These are phyloP conservation scores for Paecilomyces fulvus DNA, from an alignment of 2,329 filamentous ascomycete genomes.

Conservation along the genomic window DNA sequence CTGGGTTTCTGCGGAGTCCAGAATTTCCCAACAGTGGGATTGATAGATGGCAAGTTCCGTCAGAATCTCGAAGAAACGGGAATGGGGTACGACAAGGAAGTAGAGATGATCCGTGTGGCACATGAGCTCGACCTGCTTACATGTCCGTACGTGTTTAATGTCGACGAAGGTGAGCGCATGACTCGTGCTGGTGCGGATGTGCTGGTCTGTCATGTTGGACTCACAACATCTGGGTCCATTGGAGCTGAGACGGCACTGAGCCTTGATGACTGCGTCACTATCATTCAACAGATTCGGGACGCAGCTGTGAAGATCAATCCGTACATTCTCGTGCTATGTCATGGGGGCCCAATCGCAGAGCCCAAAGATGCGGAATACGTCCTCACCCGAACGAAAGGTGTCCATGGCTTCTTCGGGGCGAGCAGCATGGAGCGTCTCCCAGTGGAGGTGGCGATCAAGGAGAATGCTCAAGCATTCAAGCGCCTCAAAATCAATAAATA, in stretches of 20 bases:
- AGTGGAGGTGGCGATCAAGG: conserved; percentile 57
- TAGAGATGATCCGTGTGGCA: conserved; percentile 57
- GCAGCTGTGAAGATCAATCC: conserved; percentile 47
- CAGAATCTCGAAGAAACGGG: conserved; percentile 62
- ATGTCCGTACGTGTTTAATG: conserved; percentile 61
- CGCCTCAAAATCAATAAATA: conserved; percentile 16
- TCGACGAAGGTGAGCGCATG: conserved; percentile 55
- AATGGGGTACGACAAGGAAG: conserved; percentile 60
- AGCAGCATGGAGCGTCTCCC: conserved; percentile 61
- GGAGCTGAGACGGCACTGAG: conserved; percentile 54
- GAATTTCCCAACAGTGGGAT: conserved; percentile 65
- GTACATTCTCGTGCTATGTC: conserved; percentile 60
- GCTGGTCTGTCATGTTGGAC: conserved; percentile 59
- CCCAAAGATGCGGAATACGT: conserved; percentile 58
- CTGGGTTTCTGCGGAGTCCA: conserved; percentile 62
- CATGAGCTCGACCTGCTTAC: conserved; percentile 54
- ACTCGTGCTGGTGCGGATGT: conserved; percentile 57
- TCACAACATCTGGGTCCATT: conserved; percentile 57
- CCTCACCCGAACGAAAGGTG: conserved; percentile 49
- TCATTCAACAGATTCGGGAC: conserved; percentile 57
- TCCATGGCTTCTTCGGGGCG: conserved; percentile 66
- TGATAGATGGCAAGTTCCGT: conserved; percentile 61
- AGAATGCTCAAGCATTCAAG: conserved; percentile 50
- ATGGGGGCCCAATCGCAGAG: conserved; percentile 59
- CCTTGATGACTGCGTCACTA: conserved; percentile 54